Evolutionary conservation across 2,329 filamentous ascomycete genomes (phyloP), one percentile per base, ranked within the genome.

Genomic region (Ceratocystis albifundus): DNA sequence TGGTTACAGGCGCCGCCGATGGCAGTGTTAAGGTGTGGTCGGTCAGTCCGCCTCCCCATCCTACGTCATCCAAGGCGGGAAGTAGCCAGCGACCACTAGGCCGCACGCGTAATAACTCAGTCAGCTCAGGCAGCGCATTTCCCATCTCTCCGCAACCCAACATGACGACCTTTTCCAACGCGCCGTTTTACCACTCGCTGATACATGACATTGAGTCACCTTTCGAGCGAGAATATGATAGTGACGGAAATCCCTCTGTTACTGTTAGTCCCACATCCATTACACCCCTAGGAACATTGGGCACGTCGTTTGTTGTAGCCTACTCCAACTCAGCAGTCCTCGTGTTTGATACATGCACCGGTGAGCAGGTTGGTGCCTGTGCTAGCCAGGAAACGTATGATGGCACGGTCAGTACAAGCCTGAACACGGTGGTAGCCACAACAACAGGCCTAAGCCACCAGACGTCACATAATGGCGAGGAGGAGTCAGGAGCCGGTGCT

Each of bases 331-430:
- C 93, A 1, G 87, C 90, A 1, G 89, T 96, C 64, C 79, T 97
- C 17, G 88, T 97, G 20, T 99, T 93, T 74, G 92, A 97, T 74
- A 96, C 93, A 1, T 81, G 90, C 69, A 91, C 89, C 0, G 94
- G 92, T 61, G 94, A 97, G 75, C 90, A 96, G 73, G 84, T 96
- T 48, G 90, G 91, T 41, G 86, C 85, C 61, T 97, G 99, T 93
- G 90, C 90, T 45, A 96, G 91, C 73, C 79, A 88, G 61, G 94
- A 97, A 76, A 97, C 93, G 0, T 97, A 96, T 71, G 89, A 99
- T 71, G 89, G 89, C 7, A 94, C 90, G 0, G 71, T 77, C 55
- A 82, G 83, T 63, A 89, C 88, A 3, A 93, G 90, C 48, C 90
- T 99, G 70, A 99, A 96, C 73, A 85, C 90, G 0, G 87, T 97